phyloP scores from a whole-genome alignment of 2,329 filamentous ascomycete genomes.

The Ilyonectria mors-panacis region DNA sequence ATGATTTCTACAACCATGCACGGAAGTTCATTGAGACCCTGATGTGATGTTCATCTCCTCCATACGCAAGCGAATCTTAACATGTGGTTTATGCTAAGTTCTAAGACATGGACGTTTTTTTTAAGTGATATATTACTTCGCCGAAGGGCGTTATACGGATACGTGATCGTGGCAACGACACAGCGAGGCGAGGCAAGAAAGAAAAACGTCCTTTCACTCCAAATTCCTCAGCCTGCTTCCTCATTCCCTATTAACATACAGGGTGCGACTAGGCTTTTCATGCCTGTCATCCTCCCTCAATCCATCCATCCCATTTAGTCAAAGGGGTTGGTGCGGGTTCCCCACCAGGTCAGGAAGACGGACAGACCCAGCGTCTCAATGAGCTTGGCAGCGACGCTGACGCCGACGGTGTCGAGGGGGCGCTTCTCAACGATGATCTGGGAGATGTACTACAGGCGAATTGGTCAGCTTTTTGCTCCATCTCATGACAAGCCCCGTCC shows the following conservation, averaged over 20 bases:
- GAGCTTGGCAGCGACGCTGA: conserved; percentile 86
- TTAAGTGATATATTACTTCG: conserved; percentile 17
- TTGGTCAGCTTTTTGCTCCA: conserved; percentile 32
- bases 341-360: conserved; percentile 97
- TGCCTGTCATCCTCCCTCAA: conserved; percentile 14
- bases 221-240: not conserved
- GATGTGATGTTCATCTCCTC: not conserved
- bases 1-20: conserved; percentile 40
- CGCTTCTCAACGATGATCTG: conserved; percentile 94
- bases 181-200: not conserved
- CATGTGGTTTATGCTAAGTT: not conserved
- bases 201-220: not conserved
- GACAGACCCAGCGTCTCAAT: conserved; percentile 95
- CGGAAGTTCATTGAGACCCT: not conserved
- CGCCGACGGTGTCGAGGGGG: conserved; percentile 89
- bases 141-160: not conserved
- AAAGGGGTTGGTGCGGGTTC: conserved; percentile 94
- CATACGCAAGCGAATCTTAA: not conserved
- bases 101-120: not conserved
- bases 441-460: conserved; percentile 77
- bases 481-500: not conserved
- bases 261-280: not conserved
- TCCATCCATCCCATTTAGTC: conserved; percentile 67
- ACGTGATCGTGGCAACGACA: conserved; percentile 5
- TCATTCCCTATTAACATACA: conserved; percentile 37